A percentile compares a stretch with the other conserved stretches of the same genome.
phyloP scores from a whole-genome alignment of 2,329 filamentous ascomycete genomes.

The Fusarium oxysporum region DNA sequence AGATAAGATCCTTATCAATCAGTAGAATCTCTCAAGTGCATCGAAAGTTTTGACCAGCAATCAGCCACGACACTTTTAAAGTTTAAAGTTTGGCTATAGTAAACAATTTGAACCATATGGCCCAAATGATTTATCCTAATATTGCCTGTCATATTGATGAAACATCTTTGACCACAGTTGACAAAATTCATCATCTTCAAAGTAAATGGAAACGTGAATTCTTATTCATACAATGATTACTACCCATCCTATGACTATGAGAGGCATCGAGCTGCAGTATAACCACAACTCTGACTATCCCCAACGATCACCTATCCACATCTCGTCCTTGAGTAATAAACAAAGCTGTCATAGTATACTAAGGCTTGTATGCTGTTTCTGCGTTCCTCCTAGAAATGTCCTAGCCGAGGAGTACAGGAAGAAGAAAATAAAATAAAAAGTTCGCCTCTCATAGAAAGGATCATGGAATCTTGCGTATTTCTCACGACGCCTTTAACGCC shows the following conservation, averaged over 20 bases:
- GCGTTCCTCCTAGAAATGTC: conserved; percentile 4
- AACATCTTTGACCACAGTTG: background rate
- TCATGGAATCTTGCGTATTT: conserved; percentile 42
- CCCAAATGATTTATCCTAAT: too few relatives aligned
- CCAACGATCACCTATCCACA: conserved; percentile 14
- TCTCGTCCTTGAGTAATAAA: conserved; percentile 23
- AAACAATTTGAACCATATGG: background rate
- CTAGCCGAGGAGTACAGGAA: conserved; percentile 11
- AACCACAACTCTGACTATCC: conserved; percentile 10
- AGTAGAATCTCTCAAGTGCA: background rate
- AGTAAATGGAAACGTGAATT: conserved; percentile 34
- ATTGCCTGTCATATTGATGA: background rate
- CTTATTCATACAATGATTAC: conserved; percentile 47
- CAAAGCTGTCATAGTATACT: conserved; percentile 30
- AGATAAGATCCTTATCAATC: conserved; percentile 30
- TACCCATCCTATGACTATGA: conserved; percentile 37
- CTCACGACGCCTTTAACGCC: conserved; percentile 46
- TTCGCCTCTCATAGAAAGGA: conserved; percentile 34
- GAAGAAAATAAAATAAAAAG: conserved; percentile 22
- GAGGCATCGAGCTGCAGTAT: conserved; percentile 17
- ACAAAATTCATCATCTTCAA: background rate
- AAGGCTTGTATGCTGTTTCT: conserved; percentile 36
- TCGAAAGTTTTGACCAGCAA: background rate
- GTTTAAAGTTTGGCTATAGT: background rate
- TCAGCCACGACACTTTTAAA: background rate